These are phyloP conservation scores for Carex arenaria DNA, from an alignment of 202 grass and related monocot genomes.

Conservation along the genomic window DNA sequence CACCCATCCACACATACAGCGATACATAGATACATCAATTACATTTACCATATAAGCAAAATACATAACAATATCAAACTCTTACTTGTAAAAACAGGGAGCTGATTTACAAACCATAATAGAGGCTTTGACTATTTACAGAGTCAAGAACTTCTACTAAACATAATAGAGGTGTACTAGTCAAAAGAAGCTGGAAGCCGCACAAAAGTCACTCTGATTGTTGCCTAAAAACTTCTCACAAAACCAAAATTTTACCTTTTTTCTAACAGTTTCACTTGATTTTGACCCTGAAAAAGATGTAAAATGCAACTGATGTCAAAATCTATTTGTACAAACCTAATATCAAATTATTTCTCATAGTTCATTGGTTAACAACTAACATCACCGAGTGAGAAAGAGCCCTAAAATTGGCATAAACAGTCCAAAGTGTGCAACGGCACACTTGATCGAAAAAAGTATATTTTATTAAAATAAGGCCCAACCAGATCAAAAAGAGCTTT, in stretches of 20 bases:
- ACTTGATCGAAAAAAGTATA: not conserved
- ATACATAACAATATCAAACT: not conserved
- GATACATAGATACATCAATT: not conserved
- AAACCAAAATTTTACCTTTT: not conserved
- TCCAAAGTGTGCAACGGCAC: not conserved
- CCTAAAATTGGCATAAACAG: not conserved
- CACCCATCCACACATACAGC: not conserved
- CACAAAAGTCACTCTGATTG: constrained; percentile 15
- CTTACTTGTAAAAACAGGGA: not conserved
- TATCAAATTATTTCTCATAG: not conserved
- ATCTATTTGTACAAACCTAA: not conserved
- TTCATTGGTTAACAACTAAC: not conserved
- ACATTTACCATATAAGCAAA: not conserved
- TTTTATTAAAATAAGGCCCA: not conserved
- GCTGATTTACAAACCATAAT: not conserved
- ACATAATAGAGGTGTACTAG: not conserved
- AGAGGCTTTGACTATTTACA: not conserved
- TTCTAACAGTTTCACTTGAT: not conserved
- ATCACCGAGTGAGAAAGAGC: not conserved
- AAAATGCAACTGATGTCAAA: not conserved
- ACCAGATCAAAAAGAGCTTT: not conserved
- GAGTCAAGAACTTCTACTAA: not conserved
- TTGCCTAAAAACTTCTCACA: not conserved
- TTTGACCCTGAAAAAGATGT: constrained; percentile 8
- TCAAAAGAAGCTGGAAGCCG: constrained; percentile 2